Conservation (phyloP, 768 basidiomycete species). For the Hortiboletus flavorubellus region DNA sequence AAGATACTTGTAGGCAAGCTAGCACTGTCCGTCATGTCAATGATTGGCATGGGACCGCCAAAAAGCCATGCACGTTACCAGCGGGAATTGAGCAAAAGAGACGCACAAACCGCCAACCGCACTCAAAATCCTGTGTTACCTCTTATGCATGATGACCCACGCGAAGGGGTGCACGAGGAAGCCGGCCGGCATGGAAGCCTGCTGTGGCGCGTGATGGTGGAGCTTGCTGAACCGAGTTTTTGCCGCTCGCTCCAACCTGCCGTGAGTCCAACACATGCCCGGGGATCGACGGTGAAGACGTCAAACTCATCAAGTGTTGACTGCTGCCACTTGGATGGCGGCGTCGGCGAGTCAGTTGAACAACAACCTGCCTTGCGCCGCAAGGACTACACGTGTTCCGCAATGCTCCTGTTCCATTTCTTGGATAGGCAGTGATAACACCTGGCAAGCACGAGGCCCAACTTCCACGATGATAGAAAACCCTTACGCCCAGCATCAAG, state of each 20-base stretch:
- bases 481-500: constrained; percentile 4
- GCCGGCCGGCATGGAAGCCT: neutral
- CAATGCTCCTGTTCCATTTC: constrained; percentile 10
- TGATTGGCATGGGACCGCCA: too few relatives aligned
- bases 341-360: neutral
- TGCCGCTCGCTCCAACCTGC: neutral
- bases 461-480: constrained; percentile 27
- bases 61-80: too few relatives aligned
- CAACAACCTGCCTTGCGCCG: neutral
- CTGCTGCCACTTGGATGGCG: neutral
- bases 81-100: too few relatives aligned
- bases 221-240: neutral
- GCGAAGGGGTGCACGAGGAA: constrained; percentile 1
- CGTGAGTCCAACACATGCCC: neutral
- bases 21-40: too few relatives aligned
- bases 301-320: neutral
- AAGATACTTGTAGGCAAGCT: neutral
- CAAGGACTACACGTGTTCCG: constrained; percentile 25
- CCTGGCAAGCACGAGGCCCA: constrained; percentile 32
- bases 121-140: too few relatives aligned
- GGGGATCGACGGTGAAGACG: neutral
- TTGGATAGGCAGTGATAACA: constrained; percentile 30
- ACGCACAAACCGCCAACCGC: too few relatives aligned
- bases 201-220: neutral
- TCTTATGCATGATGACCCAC: too few relatives aligned